Evolutionary conservation across 306 rosid species (phyloP).

Genomic region (Cercis canadensis): DNA sequence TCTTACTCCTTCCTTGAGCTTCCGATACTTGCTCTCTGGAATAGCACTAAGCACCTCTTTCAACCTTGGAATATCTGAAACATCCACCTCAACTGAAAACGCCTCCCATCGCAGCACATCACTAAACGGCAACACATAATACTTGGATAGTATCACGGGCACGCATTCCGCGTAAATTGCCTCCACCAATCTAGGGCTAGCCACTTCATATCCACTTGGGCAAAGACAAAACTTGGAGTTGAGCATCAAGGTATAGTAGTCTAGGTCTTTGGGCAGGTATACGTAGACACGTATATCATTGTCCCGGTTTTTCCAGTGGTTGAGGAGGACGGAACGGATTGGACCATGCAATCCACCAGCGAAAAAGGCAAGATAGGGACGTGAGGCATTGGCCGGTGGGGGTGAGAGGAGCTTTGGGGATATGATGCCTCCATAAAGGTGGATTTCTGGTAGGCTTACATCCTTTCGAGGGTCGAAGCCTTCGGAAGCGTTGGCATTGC

Average conservation of each 20-base stretch:
- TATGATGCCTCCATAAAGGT: conserved; percentile 62
- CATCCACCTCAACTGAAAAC: conserved; percentile 62
- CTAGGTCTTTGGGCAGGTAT: conserved; percentile 65
- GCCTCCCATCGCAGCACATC: conserved; percentile 80
- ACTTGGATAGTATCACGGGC: conserved; percentile 61
- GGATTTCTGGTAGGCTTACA: conserved; percentile 80
- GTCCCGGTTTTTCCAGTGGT: conserved; percentile 67
- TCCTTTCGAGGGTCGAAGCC: conserved; percentile 89
- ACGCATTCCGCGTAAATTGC: conserved; percentile 82
- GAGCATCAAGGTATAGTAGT: conserved; percentile 76
- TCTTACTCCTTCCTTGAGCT: conserved; percentile 62
- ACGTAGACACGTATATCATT: conserved; percentile 54
- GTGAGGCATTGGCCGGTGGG: conserved; percentile 45
- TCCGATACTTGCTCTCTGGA: conserved; percentile 54
- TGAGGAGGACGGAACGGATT: conserved; percentile 62
- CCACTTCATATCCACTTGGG: conserved; percentile 89
- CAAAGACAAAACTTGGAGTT: conserved; percentile 79
- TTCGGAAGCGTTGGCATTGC: conserved; percentile 91
- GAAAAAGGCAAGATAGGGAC: conserved; percentile 71
- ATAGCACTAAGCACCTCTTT: conserved; percentile 61
- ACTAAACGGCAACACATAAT: conserved; percentile 63
- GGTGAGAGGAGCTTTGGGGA: conserved; percentile 59
- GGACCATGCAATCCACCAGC: conserved; percentile 90
- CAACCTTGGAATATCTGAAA: conserved; percentile 67
- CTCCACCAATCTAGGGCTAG: conserved; percentile 87